phyloP scores from a whole-genome alignment of 805 yeast genomes.

The Saccharomycopsis amapae region DNA sequence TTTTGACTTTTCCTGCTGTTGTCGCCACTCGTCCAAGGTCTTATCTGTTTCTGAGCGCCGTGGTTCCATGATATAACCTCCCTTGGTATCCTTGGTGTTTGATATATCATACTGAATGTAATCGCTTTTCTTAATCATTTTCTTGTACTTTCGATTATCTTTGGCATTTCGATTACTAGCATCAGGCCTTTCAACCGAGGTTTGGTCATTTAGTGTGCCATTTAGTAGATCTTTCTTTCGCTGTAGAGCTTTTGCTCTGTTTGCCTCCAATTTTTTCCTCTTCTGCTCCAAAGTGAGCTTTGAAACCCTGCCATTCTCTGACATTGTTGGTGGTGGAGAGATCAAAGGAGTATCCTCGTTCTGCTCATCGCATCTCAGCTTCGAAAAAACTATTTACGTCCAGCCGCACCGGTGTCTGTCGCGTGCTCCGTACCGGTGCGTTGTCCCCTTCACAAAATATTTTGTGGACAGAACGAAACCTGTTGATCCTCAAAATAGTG shows the following conservation, averaged over 20 bases:
- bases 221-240: slow-evolving; percentile 28
- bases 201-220: neutral
- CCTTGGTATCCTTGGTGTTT: slow-evolving; percentile 80
- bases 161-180: slow-evolving; percentile 7
- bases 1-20: slow-evolving; percentile 16
- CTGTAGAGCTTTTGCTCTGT: slow-evolving; percentile 47
- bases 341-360: neutral
- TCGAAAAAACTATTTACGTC: no score
- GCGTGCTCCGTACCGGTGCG: no score
- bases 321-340: neutral
- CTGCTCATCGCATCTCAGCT: no score
- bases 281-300: slow-evolving; percentile 17
- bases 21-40: slow-evolving; percentile 46
- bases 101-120: slow-evolving; percentile 84
- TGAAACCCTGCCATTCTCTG: slow-evolving; percentile 1
- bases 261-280: slow-evolving; percentile 40
- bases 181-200: neutral
- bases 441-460: no score
- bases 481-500: no score
- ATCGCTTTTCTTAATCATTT: slow-evolving; percentile 51
- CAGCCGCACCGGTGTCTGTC: no score
- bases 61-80: slow-evolving; percentile 66
- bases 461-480: no score
- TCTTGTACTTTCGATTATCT: slow-evolving; percentile 29
- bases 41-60: slow-evolving; percentile 29